These are phyloP conservation scores for Chenopodium suecicum DNA, from an alignment of 148 eudicot genomes.

Conservation along the genomic window DNA sequence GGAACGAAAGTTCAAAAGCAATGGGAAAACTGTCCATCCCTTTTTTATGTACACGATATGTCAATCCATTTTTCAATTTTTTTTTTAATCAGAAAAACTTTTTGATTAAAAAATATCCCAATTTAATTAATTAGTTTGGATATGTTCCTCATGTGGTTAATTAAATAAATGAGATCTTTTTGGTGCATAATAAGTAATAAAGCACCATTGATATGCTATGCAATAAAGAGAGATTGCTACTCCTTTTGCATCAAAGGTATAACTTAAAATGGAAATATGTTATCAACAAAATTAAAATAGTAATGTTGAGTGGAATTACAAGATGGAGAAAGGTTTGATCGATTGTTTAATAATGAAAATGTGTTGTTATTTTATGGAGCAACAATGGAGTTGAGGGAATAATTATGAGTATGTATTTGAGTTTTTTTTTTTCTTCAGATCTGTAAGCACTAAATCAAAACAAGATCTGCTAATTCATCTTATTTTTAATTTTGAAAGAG, in stretches of 20 bases:
- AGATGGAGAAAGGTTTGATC: background rate
- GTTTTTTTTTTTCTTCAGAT: no score
- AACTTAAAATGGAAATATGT: background rate
- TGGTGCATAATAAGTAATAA: background rate
- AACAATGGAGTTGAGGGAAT: background rate
- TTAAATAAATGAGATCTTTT: constrained; percentile 1
- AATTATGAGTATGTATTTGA: background rate
- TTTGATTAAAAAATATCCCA: background rate
- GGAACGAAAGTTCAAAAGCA: constrained; percentile 25
- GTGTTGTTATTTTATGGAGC: background rate
- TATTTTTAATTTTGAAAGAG: background rate
- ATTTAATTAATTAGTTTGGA: background rate
- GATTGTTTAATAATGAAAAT: background rate
- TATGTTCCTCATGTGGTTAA: background rate
- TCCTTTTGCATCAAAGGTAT: background rate
- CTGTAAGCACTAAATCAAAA: background rate
- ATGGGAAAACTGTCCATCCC: constrained; percentile 5
- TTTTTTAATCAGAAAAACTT: background rate
- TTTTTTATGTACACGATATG: constrained; percentile 18
- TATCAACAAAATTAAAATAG: background rate
- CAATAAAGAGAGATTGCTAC: background rate
- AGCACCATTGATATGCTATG: background rate
- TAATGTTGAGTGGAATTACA: constrained; percentile 16
- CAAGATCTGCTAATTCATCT: background rate
- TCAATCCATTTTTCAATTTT: constrained; percentile 1